A percentile compares a stretch with the other conserved stretches of the same genome.
phyloP scores from a whole-genome alignment of 1,284 basidiomycete genomes.

The Cryptococcus jaspeensis region DNA sequence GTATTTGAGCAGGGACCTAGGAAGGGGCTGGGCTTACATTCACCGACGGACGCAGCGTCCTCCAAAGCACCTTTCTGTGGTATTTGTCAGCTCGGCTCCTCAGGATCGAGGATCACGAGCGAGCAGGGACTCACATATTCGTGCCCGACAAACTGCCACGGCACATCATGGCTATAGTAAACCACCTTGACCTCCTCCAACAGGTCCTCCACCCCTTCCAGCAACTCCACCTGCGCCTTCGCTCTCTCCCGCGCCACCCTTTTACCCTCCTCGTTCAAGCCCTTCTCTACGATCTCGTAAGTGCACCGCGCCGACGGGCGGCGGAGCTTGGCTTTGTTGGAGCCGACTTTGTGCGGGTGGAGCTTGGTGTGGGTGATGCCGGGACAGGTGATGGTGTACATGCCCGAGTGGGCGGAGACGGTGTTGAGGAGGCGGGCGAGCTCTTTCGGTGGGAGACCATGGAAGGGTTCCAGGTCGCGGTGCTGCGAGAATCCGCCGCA shows the following conservation, averaged over 20 bases:
- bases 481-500: slow-evolving; percentile 21
- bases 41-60: slow-evolving; percentile 39
- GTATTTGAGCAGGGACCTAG: background rate
- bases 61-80: slow-evolving; percentile 32
- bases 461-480: slow-evolving; percentile 48
- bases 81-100: slow-evolving; percentile 3
- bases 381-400: slow-evolving; percentile 43
- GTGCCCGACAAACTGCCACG: slow-evolving; percentile 49
- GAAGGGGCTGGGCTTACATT: slow-evolving; percentile 31
- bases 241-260: slow-evolving; percentile 32
- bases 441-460: slow-evolving; percentile 31
- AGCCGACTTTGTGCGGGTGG: background rate
- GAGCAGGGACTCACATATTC: slow-evolving; percentile 39
- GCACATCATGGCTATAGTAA: slow-evolving; percentile 46
- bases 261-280: slow-evolving; percentile 33
- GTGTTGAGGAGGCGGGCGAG: slow-evolving; percentile 22
- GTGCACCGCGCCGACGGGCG: slow-evolving; percentile 19
- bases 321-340: slow-evolving; percentile 1
- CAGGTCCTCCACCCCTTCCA: slow-evolving; percentile 31
- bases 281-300: slow-evolving; percentile 26
- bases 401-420: slow-evolving; percentile 32
- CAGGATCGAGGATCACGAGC: background rate
- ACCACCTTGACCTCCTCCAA: slow-evolving; percentile 38
- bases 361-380: slow-evolving; percentile 4
- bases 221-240: slow-evolving; percentile 34